Evolutionary conservation across 257 asterid genomes (phyloP), one percentile per base, ranked within the genome.

Genomic region (Rehmannia glutinosa): DNA sequence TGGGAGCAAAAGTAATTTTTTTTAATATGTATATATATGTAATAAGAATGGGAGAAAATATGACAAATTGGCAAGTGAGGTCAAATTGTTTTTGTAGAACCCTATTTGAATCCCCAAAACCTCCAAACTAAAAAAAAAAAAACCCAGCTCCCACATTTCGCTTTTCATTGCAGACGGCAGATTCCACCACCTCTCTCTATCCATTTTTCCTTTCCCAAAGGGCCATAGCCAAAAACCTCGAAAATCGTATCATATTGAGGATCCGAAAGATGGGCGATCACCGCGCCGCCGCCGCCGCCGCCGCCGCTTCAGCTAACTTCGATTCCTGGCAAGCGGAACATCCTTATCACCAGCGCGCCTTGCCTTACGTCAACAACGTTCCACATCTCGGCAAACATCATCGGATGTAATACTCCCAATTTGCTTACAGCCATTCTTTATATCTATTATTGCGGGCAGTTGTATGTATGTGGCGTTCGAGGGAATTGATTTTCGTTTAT

Each of bases 331-430:
- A 84, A 84, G 77, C 73, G 97, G 52, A 92, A 92, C 63, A 69
- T 92, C 61, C 83, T 92, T 62, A 87, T 92, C 70, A 92, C 97
- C 27, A 89, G n/a, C n/a, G 97, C 60, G 98, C 98, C 19, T 70
- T 92, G 80, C 97, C 97, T 8, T 92, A 92, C 43, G 97, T 92
- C 66, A n/a, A n/a, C n/a, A 92, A 93, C 78, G 95, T 93, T n/a
- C 99, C 99, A 12, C 97, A 93, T 69, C 97, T 90, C 61, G 99
- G 99, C 70, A 93, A n/a, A 93, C 83, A 88, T 93, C 73, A 93
- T 93, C 66, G 99, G 99, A 66, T 83, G 99, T 90, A 80, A 73
- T 63, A 64, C 17, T 61, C 33, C 30, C 27, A 4, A 12, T 65
- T 35, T 10, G n/a, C 16, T 13, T 15, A 3, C 39, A 13, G 21